Conservation (phyloP, 2,329 filamentous ascomycete genomes). For the Phoma herbarum region DNA sequence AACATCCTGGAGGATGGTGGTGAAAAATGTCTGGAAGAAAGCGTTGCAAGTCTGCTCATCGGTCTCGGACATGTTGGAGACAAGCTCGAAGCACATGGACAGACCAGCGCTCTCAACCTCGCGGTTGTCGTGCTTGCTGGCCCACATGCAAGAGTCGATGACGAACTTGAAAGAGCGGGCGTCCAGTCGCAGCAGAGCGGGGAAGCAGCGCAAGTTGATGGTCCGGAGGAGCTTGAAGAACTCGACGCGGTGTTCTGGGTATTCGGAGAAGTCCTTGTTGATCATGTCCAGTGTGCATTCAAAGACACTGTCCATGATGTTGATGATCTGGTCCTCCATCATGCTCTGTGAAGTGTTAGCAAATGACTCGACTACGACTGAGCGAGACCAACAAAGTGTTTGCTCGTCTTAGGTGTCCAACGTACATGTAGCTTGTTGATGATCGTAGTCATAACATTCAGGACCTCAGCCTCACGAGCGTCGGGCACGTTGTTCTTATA, state of each 20-base stretch:
- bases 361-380: slow-evolving; percentile 16
- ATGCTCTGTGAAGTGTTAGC: slow-evolving; percentile 67
- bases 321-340: slow-evolving; percentile 98
- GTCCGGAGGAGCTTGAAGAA: slow-evolving; percentile 97
- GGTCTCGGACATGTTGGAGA: slow-evolving; percentile 96
- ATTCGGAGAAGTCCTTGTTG: slow-evolving; percentile 99
- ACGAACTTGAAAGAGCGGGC: slow-evolving; percentile 99
- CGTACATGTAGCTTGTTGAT: slow-evolving; percentile 95
- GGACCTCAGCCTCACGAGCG: slow-evolving; percentile 92
- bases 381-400: slow-evolving; percentile 56
- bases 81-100: slow-evolving; percentile 97
- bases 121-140: slow-evolving; percentile 99
- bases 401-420: slow-evolving; percentile 64
- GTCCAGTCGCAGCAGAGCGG: slow-evolving; percentile 90
- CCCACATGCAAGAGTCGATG: slow-evolving; percentile 99
- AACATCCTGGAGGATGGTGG: slow-evolving; percentile 94
- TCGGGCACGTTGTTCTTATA: slow-evolving; percentile 98
- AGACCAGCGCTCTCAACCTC: slow-evolving; percentile 96
- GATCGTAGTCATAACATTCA: slow-evolving; percentile 97
- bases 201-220: slow-evolving; percentile 98
- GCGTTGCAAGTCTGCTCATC: slow-evolving; percentile 86
- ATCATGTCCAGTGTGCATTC: slow-evolving; percentile 99
- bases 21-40: slow-evolving; percentile 98
- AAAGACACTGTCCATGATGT: slow-evolving; percentile 98
- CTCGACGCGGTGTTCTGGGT: slow-evolving; percentile 97